phyloP scores from a whole-genome alignment of 2,329 filamentous ascomycete species.

The Cytospora leucostoma region DNA sequence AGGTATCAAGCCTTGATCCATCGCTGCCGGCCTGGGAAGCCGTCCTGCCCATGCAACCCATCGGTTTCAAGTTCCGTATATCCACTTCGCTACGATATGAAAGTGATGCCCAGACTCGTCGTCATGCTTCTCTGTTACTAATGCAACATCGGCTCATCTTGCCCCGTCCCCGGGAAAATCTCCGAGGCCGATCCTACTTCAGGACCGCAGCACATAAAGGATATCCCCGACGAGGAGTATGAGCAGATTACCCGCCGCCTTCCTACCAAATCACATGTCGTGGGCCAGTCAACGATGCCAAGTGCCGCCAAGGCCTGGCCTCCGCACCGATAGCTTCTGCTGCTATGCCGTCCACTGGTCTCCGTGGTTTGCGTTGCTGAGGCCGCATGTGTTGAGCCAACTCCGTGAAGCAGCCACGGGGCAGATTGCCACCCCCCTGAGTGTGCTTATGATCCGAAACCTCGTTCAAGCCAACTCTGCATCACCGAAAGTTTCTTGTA shows the following conservation, averaged over 20 bases:
- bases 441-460: not conserved
- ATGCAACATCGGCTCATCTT: slow-evolving; percentile 4
- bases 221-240: not conserved
- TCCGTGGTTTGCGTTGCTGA: slow-evolving; percentile 11
- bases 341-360: slow-evolving; percentile 18
- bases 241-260: slow-evolving; percentile 1
- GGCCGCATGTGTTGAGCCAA: not conserved
- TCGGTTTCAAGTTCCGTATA: not conserved
- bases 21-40: not conserved
- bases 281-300: slow-evolving; percentile 1
- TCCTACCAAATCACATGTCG: slow-evolving; percentile 7
- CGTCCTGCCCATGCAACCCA: not conserved
- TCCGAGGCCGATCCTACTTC: slow-evolving; percentile 6
- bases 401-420: not conserved
- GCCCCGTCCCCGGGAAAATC: not conserved
- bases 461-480: not conserved
- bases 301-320: slow-evolving; percentile 8
- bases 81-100: slow-evolving; percentile 12
- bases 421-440: not conserved
- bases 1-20: not conserved
- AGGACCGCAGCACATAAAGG: slow-evolving; percentile 2
- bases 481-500: no score
- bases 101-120: slow-evolving; percentile 16
- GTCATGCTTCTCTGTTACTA: slow-evolving; percentile 4
- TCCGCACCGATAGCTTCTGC: slow-evolving; percentile 16